Base-by-base conservation (phyloP, 208 protist species). In the Wallacemonas rigidus region DNA sequence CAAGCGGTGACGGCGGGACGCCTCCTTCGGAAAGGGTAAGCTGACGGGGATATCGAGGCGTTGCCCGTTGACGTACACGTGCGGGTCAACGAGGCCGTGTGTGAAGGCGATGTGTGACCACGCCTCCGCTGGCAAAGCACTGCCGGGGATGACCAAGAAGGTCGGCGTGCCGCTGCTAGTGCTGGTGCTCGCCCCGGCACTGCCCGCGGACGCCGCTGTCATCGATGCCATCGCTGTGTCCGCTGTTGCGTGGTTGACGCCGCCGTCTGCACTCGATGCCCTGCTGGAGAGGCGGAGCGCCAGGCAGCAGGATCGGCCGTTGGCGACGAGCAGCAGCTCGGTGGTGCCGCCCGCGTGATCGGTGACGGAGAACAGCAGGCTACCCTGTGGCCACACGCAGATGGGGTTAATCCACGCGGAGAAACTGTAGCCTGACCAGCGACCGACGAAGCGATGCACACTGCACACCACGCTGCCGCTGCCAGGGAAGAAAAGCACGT, bases 101-200 rank as follows among this genome's bases (percentile, higher is more conserved):
- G 81, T 85, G 65, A 95, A 82, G 14, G 76, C 87, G n/a, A 96
- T 67, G 75, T 96, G 88, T 41, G 88, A 83, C 90, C 92, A 96
- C 51, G 76, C 70, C 61, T 91, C 83, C 9, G 84, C 82, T 7
- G 68, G 55, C 26, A 96, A 77, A n/a, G 67, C 73, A 61, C 80
- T 80, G 43, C 84, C 80, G 4, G 72, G 72, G 67, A 96, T 77
- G n/a, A 82, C 40, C 5, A 77, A 43, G 41, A 77, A 58, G 26
- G 74, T 65, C 1, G 41, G 4, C 40, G 43, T 5, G 17, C 47
- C 53, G 15, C 63, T 55, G 44, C 44, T 51, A 26, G n/a, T 8
- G 43, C 7, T 41, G 44, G 11, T 35, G 44, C 44, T 51, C 43
- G 26, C 26, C 26, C 26, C 26, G 26, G 26, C 0, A 26, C 26